Percentiles rank a stretch among this genome's conserved stretches.
Conservation (phyloP, 2,329 filamentous ascomycete species). For the Exserohilum turcica region DNA sequence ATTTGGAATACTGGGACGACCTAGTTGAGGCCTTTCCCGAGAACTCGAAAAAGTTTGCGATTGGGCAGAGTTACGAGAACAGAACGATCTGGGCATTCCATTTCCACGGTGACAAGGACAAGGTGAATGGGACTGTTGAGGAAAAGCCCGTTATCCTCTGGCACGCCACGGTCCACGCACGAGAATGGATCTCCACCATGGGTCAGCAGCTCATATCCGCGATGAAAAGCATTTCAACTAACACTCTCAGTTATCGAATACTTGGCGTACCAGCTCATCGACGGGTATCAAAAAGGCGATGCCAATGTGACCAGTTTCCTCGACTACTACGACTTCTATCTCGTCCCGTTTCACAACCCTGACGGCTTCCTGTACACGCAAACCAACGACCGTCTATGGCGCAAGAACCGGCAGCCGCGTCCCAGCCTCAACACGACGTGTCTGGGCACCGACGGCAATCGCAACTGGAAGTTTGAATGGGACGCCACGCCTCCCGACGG, state of each 20-base stretch:
- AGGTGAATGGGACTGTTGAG: conserved; percentile 12
- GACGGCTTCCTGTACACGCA: conserved; percentile 44
- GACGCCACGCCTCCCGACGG: conserved; percentile 33
- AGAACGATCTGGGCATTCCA: conserved; percentile 38
- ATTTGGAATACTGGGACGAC: conserved; percentile 38
- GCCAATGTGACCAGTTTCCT: conserved; percentile 36
- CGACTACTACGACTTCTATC: conserved; percentile 41
- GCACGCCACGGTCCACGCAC: conserved; percentile 43
- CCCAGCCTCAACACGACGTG: conserved; percentile 36
- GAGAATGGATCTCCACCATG: conserved; percentile 29
- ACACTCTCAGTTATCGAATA: conserved; percentile 35
- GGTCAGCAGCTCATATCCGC: conserved; percentile 14
- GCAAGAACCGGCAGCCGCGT: conserved; percentile 43
- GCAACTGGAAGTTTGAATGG: conserved; percentile 45
- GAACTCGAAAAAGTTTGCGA: conserved; percentile 34
- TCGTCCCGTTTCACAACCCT: conserved; percentile 42
- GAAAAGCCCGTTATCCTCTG: conserved; percentile 41
- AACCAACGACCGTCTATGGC: conserved; percentile 44
- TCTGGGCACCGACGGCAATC: conserved; percentile 43
- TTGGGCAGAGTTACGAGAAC: conserved; percentile 39
- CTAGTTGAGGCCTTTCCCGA: conserved; percentile 34
- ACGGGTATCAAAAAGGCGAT: conserved; percentile 34
- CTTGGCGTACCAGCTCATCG: conserved; percentile 36
- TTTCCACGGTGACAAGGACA: conserved; percentile 31
- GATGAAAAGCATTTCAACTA: not conserved